Base-by-base conservation (phyloP, 768 basidiomycete species). In the Boletus rubroflammeus region DNA sequence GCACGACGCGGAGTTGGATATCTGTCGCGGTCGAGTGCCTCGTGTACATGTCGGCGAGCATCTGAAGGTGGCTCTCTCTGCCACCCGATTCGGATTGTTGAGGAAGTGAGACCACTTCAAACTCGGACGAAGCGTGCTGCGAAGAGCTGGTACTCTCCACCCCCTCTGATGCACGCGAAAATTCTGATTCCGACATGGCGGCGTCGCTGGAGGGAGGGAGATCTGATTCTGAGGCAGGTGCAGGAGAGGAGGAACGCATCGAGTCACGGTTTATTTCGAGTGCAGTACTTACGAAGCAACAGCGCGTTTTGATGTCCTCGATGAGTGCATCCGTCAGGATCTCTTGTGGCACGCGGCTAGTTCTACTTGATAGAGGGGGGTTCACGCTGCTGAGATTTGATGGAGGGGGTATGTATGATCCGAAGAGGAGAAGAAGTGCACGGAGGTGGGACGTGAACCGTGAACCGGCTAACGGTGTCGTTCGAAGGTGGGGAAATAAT, bases 271-370 rank as follows among this genome's bases (percentile, higher is more conserved):
- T 62, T 9, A 65, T 56, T 45, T 80, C 81, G 36, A 90, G 73
- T 1, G 77, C 67, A 5, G 80, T 76, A 26, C 90, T 86, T 25
- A 98, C 95, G 61, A 97, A 94, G 67, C 91, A 95, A 53, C 85
- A 88, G 3, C 93, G 83, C 2, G 88, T 88, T 70, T 97, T 91
- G 55, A 98, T 85, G 60, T 94, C 88, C 69, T 98, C 93, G 15
- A 97, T 70, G n/a, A 95, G 75, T 2, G 76, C 72, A 50, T 92
- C 89, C 1, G 88, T 87, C 35, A 98, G 77, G 28, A 96, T 75
- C 61, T 89, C 89, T 60, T 81, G 78, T 1, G 94, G 91, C 2
- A 96, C 85, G 2, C 83, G 82, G 2, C 75, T 82, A 2, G 83
- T 73, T 21, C 84, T 81, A 53, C 80, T 83, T 19, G 85, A 77